Percentiles rank a stretch among this genome's conserved stretches.
Conservation (phyloP, 148 eudicot genomes). For the Amaranthus cruentus region DNA sequence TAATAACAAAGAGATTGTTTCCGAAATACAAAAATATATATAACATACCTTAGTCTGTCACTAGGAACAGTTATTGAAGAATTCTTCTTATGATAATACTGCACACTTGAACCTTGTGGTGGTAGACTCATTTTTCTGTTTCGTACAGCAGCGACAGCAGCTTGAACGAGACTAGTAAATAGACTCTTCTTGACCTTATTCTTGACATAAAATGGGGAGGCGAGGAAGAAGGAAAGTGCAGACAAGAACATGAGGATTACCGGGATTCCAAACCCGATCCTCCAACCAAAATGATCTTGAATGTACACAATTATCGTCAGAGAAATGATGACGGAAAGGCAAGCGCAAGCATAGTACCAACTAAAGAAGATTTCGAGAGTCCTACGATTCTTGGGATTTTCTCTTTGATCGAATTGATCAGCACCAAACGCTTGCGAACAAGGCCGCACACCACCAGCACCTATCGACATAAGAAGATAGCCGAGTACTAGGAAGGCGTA, state of each 20-base stretch:
- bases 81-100: constrained; percentile 39
- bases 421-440: constrained; percentile 87
- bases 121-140: constrained; percentile 39
- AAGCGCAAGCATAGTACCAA: constrained; percentile 69
- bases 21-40: too few species aligned
- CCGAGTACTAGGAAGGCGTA: constrained; percentile 37
- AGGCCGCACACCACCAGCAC: constrained; percentile 79
- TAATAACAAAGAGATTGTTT: not conserved
- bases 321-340: constrained; percentile 52
- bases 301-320: constrained; percentile 66
- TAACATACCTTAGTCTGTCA: constrained; percentile 46
- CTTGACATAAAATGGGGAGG: constrained; percentile 53
- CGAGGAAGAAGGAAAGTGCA: constrained; percentile 43
- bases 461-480: constrained; percentile 60
- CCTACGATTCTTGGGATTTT: constrained; percentile 40
- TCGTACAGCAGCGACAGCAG: constrained; percentile 46
- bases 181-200: constrained; percentile 44
- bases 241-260: constrained; percentile 59
- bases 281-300: constrained; percentile 77
- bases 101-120: constrained; percentile 19
- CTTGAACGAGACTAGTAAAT: constrained; percentile 51
- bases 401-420: constrained; percentile 59
- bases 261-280: constrained; percentile 75
- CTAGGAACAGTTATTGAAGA: constrained; percentile 40
- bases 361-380: constrained; percentile 62